Evolutionary conservation across 306 rosid species (phyloP), one percentile per base, ranked within the genome.

Genomic region (Pachyrhizus erosus): DNA sequence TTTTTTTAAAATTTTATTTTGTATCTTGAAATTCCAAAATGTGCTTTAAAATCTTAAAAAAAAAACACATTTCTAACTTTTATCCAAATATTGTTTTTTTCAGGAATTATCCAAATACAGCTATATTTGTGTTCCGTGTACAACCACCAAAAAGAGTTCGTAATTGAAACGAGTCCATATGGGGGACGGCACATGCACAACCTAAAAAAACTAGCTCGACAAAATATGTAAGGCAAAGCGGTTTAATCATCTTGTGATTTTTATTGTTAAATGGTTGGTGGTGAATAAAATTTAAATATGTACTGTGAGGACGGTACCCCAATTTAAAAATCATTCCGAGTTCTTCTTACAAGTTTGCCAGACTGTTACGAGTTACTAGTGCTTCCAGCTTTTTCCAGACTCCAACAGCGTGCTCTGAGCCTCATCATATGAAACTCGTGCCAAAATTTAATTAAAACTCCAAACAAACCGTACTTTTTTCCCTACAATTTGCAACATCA

Each of bases 401-500:
- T 29, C 39, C 80, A 78, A n/a, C 33, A 7, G 27, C 73, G 60
- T 68, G 73, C 42, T 24, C 15, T 39, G 81, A 78, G 42, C 73
- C 20, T 74, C 31, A 68, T 84, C 78, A 75, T 67, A 75, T 46
- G 51, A 75, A 66, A 34, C 73, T 74, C 27, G 67, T 42, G 74
- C 55, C 29, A 67, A 5, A 46, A 55, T 73, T 82, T 54, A 84
- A 52, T 65, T 74, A n/a, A n/a, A 37, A 54, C 60, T 57, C 58
- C 81, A 65, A 78, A 52, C 81, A 65, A 78, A 52, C 27, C 9
- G 55, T 29, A 76, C 8, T 67, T 9, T 54, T 54, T 12, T 4
- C 10, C 5, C 17, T 42, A 17, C 26, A 45, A 65, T 49, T 62
- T 49, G 51, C 46, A 39, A 54, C 40, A 52, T 69, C 76, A 33